Evolutionary conservation across 768 basidiomycete genomes (phyloP).

Genomic region (Mycena leptocephala): DNA sequence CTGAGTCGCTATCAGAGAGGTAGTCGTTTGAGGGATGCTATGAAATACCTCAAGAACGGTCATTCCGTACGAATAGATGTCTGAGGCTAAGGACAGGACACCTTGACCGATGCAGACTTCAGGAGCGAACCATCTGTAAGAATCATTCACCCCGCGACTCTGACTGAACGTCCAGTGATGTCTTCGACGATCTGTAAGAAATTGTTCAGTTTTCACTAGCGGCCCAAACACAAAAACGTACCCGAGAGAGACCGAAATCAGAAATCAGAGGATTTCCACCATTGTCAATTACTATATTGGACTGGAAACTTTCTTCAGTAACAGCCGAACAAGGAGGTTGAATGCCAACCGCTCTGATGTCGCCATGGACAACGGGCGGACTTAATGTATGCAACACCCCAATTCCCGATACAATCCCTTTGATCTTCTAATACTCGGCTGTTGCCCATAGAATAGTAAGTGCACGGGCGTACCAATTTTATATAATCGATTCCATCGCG

Average conservation of each 20-base stretch:
- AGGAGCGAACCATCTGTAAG: constrained; percentile 68
- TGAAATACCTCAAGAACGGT: constrained; percentile 74
- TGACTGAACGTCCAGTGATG: constrained; percentile 69
- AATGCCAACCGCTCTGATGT: constrained; percentile 63
- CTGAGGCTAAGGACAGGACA: constrained; percentile 62
- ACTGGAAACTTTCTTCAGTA: constrained; percentile 47
- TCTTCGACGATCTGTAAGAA: constrained; percentile 67
- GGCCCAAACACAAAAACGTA: constrained; percentile 31
- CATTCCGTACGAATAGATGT: constrained; percentile 72
- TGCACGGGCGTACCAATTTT: constrained; percentile 54
- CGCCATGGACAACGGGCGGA: constrained; percentile 68
- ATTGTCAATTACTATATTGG: constrained; percentile 63
- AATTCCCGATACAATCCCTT: constrained; percentile 61
- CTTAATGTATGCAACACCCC: constrained; percentile 64
- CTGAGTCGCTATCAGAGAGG: constrained; percentile 43
- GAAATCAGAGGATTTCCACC: constrained; percentile 65
- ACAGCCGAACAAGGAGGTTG: not conserved
- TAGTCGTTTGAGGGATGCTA: not conserved
- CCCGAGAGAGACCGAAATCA: constrained; percentile 71
- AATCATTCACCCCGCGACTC: constrained; percentile 58
- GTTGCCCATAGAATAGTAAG: too few species aligned
- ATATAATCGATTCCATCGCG: constrained; percentile 59
- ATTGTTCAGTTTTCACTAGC: not conserved
- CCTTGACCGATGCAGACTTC: constrained; percentile 64
- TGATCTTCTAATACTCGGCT: too few species aligned